phyloP scores from a whole-genome alignment of 805 yeast genomes.

The Jamesozyma spencerorum region DNA sequence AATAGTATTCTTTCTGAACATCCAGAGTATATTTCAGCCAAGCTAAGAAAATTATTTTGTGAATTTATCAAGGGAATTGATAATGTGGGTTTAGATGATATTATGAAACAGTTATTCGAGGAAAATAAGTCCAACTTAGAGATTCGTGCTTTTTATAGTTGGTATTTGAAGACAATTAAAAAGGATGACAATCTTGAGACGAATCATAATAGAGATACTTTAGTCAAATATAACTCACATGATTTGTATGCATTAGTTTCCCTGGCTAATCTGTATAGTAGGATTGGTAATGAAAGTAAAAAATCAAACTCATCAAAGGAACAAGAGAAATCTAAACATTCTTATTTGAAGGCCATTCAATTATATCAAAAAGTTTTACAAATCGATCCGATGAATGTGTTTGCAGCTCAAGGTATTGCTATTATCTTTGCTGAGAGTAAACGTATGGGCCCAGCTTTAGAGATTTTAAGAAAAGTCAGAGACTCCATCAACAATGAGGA shows the following conservation, averaged over 20 bases:
- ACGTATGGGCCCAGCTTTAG: conserved; percentile 66
- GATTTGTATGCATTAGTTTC: conserved; percentile 86
- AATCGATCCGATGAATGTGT: conserved; percentile 75
- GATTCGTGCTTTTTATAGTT: conserved; percentile 83
- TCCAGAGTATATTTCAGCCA: conserved; percentile 70
- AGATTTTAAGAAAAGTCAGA: conserved; percentile 77
- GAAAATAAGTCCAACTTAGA: conserved; percentile 58
- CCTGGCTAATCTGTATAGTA: conserved; percentile 76
- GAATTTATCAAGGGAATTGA: conserved; percentile 39
- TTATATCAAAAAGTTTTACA: conserved; percentile 80
- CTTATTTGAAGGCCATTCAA: conserved; percentile 85
- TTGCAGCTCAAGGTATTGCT: conserved; percentile 97
- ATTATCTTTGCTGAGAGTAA: conserved; percentile 83
- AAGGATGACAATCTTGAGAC: conserved; percentile 51
- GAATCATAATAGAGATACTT: conserved; percentile 73
- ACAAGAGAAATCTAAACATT: conserved; percentile 51
- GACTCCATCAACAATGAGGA: conserved; percentile 83
- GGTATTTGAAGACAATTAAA: conserved; percentile 60
- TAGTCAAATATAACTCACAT: conserved; percentile 74
- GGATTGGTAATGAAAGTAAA: conserved; percentile 71
- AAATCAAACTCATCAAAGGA: conserved; percentile 31
- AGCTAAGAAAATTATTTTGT: conserved; percentile 58
- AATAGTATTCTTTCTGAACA: conserved; percentile 44
- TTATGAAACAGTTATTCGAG: conserved; percentile 43
- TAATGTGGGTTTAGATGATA: conserved; percentile 3